Percentiles rank a stretch among this genome's conserved stretches.
Evolutionary conservation across 169 alveolate genomes (phyloP).

Genomic region (Miamiensis avidus): DNA sequence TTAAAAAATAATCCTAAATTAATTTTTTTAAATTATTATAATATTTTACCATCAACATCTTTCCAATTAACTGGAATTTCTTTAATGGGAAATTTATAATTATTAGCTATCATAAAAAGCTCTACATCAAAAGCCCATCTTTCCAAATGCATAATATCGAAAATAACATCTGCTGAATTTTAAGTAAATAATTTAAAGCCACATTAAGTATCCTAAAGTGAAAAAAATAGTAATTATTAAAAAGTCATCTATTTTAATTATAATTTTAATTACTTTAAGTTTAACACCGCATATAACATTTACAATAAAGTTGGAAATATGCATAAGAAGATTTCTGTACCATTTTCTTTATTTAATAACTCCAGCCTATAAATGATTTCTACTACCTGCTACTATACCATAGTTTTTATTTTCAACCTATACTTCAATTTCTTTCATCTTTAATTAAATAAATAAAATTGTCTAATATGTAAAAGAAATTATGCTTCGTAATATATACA

Average conservation of each 20-base stretch:
- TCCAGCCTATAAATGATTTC: slow-evolving; percentile 57
- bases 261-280: neutral
- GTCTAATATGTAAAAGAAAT: neutral
- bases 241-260: slow-evolving; percentile 12
- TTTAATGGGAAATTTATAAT: slow-evolving; percentile 61
- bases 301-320: slow-evolving; percentile 48
- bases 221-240: slow-evolving; percentile 25
- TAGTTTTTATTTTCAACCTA: neutral
- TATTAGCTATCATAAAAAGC: slow-evolving; percentile 67
- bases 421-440: slow-evolving; percentile 43
- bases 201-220: slow-evolving; percentile 86
- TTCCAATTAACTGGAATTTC: slow-evolving; percentile 88
- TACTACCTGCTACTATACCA: slow-evolving; percentile 83
- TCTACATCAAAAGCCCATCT: slow-evolving; percentile 94
- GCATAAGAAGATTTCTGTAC: slow-evolving; percentile 58
- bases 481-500: slow-evolving; percentile 10
- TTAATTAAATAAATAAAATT: slow-evolving; percentile 8
- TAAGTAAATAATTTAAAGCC: slow-evolving; percentile 89
- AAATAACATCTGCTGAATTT: slow-evolving; percentile 73
- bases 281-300: slow-evolving; percentile 41
- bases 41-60: slow-evolving; percentile 54
- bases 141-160: slow-evolving; percentile 76
- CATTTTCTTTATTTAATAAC: slow-evolving; percentile 48
- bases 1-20: neutral
- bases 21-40: too few species aligned